Evolutionary conservation across 768 basidiomycete species (phyloP).

Genomic region (Asterophora lycoperdoides): DNA sequence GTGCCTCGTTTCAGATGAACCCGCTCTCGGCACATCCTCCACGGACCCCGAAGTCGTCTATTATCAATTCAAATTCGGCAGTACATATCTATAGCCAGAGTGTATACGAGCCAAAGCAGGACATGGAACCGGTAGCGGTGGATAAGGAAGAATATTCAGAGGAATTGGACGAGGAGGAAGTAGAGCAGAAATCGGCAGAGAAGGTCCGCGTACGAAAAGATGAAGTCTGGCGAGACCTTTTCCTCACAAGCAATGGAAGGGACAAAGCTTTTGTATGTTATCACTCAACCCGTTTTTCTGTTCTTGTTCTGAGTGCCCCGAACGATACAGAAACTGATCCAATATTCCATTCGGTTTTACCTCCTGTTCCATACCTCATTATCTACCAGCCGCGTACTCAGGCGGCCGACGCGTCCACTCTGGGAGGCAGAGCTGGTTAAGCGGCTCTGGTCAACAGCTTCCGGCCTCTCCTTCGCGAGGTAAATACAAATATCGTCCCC

Average conservation of each 20-base stretch:
- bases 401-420: slow-evolving; percentile 38
- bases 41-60: slow-evolving; percentile 63
- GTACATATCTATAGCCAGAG: slow-evolving; percentile 36
- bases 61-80: slow-evolving; percentile 31
- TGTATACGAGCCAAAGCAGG: slow-evolving; percentile 43
- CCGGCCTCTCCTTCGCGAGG: slow-evolving; percentile 76
- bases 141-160: slow-evolving; percentile 35
- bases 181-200: slow-evolving; percentile 40
- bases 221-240: slow-evolving; percentile 78
- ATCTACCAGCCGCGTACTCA: slow-evolving; percentile 42
- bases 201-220: slow-evolving; percentile 49
- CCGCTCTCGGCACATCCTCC: slow-evolving; percentile 77
- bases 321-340: slow-evolving; percentile 69
- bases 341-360: slow-evolving; percentile 76
- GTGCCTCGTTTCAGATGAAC: slow-evolving; percentile 73
- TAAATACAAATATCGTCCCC: slow-evolving; percentile 19
- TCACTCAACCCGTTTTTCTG: not conserved
- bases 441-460: slow-evolving; percentile 57
- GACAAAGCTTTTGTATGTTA: slow-evolving; percentile 80
- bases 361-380: slow-evolving; percentile 63
- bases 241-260: slow-evolving; percentile 72
- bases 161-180: slow-evolving; percentile 39
- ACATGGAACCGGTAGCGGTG: slow-evolving; percentile 30
- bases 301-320: not conserved
- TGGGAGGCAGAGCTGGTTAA: slow-evolving; percentile 57